phyloP scores from a whole-genome alignment of 805 yeast species.

The Spathaspora sp. region DNA sequence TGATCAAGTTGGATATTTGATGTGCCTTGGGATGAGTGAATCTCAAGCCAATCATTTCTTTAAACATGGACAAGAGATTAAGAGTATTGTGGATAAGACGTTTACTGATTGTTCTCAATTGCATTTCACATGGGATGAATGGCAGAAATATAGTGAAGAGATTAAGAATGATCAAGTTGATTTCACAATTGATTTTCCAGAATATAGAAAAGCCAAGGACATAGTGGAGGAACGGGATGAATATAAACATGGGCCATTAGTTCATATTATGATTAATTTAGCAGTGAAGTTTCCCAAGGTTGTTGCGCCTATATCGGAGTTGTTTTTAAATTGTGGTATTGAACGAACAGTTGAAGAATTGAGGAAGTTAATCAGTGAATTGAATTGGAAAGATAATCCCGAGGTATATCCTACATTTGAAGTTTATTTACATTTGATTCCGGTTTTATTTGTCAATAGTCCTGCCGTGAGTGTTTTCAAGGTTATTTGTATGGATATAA shows the following conservation, averaged over 20 bases:
- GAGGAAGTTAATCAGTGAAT: neutral
- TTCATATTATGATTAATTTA: conserved; percentile 14
- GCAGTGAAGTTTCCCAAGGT: conserved; percentile 17
- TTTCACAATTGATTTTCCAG: conserved; percentile 8
- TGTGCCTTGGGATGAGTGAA: conserved; percentile 19
- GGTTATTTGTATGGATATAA: too few relatives aligned
- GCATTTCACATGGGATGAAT: conserved; percentile 10
- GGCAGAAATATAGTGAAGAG: conserved; percentile 12
- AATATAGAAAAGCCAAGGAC: conserved; percentile 5
- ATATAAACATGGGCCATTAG: conserved; percentile 4
- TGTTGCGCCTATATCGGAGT: conserved; percentile 17
- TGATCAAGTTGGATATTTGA: conserved; percentile 24
- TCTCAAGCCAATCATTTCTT: conserved; percentile 25
- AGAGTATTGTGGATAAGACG: conserved; percentile 6
- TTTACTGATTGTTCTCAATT: conserved; percentile 19
- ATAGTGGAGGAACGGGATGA: conserved; percentile 9
- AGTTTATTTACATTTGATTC: conserved; percentile 7
- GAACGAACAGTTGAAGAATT: neutral
- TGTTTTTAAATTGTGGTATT: conserved; percentile 7
- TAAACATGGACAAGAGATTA: conserved; percentile 17
- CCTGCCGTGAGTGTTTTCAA: too few relatives aligned
- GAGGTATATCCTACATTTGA: neutral
- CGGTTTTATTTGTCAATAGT: conserved; percentile 3
- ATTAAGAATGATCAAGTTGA: conserved; percentile 9
- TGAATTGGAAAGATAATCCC: neutral